phyloP scores from a whole-genome alignment of 2,329 filamentous ascomycete species.

The Plenodomus biglobosus region DNA sequence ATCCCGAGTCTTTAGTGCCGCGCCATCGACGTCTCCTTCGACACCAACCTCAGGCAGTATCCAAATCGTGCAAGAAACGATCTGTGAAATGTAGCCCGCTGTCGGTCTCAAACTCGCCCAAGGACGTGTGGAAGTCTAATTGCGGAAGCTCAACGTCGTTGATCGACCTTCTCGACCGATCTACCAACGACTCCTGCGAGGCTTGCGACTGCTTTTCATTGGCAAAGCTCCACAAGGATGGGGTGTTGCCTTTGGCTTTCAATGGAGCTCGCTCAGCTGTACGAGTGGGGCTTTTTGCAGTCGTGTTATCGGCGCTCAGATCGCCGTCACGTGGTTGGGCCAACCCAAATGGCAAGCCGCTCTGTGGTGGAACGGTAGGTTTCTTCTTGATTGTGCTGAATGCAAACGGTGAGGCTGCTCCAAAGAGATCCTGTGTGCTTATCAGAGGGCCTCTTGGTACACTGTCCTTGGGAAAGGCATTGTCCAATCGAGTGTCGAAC shows the following conservation, averaged over 20 bases:
- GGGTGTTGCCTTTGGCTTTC: conserved; percentile 28
- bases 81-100: conserved; percentile 30
- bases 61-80: conserved; percentile 28
- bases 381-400: conserved; percentile 49
- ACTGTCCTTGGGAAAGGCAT: conserved; percentile 15
- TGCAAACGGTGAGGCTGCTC: conserved; percentile 45
- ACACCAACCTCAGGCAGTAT: conserved; percentile 11
- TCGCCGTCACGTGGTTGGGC: conserved; percentile 13
- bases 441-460: conserved; percentile 21
- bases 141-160: conserved; percentile 21
- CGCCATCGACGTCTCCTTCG: neutral
- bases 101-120: conserved; percentile 26
- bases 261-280: conserved; percentile 27
- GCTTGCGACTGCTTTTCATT: conserved; percentile 28
- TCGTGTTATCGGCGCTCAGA: conserved; percentile 6
- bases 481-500: conserved; percentile 28
- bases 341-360: conserved; percentile 27
- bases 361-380: conserved; percentile 15
- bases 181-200: conserved; percentile 8
- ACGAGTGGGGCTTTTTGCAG: conserved; percentile 24
- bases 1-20: neutral
- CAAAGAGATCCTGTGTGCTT: conserved; percentile 51
- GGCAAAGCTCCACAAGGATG: conserved; percentile 17
- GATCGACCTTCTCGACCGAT: conserved; percentile 7
- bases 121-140: conserved; percentile 24